These are phyloP conservation scores for Kokia cookei DNA, from an alignment of 441 rosid genomes.

Conservation along the genomic window DNA sequence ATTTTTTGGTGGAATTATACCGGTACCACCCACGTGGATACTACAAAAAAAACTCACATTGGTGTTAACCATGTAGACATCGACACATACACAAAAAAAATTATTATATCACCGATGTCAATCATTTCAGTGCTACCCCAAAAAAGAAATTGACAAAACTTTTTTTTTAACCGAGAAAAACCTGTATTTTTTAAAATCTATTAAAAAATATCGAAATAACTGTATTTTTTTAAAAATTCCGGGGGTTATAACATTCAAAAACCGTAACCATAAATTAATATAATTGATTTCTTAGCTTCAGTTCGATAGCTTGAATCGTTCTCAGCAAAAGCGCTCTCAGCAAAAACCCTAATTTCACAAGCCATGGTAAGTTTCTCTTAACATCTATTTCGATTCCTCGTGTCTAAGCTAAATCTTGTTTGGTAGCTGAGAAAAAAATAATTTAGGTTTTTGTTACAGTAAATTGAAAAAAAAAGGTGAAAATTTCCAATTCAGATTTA, in stretches of 20 bases:
- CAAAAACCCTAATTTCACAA: neutral
- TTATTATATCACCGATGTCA: no score
- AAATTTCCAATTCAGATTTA: neutral
- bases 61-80: no score
- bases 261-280: neutral
- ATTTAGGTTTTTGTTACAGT: neutral
- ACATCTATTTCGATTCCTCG: neutral
- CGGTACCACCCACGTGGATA: no score
- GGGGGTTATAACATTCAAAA: neutral
- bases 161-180: no score
- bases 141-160: no score
- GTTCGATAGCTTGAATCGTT: neutral
- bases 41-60: no score
- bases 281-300: neutral
- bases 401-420: neutral
- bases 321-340: neutral
- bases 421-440: neutral
- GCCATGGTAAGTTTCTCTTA: conserved; percentile 5
- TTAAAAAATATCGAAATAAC: no score
- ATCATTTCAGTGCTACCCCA: no score
- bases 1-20: no score
- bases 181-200: no score
- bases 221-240: no score
- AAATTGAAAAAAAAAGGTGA: neutral
- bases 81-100: no score